Conservation (phyloP, 2,329 filamentous ascomycete genomes). For the Sclerotinia trifoliorum region DNA sequence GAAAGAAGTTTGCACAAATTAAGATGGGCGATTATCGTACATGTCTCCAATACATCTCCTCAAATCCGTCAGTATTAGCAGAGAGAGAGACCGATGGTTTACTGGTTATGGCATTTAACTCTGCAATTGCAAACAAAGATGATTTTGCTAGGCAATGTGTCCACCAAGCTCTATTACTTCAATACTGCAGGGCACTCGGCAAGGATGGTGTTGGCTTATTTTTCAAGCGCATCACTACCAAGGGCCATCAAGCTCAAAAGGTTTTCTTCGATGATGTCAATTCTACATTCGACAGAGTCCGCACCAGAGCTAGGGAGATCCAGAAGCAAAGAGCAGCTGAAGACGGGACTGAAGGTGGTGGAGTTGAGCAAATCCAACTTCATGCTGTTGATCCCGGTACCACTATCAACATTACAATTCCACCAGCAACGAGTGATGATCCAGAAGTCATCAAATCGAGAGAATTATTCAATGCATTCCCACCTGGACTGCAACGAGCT, state of each 20-base stretch:
- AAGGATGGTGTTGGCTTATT: conserved; percentile 86
- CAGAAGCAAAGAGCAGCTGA: conserved; percentile 52
- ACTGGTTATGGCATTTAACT: conserved; percentile 87
- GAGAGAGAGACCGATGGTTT: conserved; percentile 90
- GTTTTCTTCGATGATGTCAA: conserved; percentile 93
- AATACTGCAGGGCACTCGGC: conserved; percentile 91
- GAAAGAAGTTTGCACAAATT: conserved; percentile 79
- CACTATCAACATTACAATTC: conserved; percentile 83
- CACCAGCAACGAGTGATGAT: conserved; percentile 65
- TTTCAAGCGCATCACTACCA: conserved; percentile 92
- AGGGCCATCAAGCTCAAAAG: conserved; percentile 83
- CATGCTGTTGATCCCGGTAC: conserved; percentile 94
- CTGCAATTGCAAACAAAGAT: conserved; percentile 71
- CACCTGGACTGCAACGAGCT: conserved; percentile 75
- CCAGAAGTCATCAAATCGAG: conserved; percentile 63
- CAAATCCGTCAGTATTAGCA: conserved; percentile 73
- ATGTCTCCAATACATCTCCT: conserved; percentile 73
- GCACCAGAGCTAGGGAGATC: conserved; percentile 58
- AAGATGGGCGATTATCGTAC: conserved; percentile 70
- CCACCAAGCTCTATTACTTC: conserved; percentile 86
- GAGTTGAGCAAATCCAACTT: conserved; percentile 94
- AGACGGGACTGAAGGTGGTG: conserved; percentile 56
- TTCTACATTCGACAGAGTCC: conserved; percentile 81
- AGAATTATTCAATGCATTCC: conserved; percentile 79
- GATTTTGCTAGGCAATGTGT: conserved; percentile 83